phyloP scores from a whole-genome alignment of 129 eudicot species.

The sunflower (Helianthus annuus) region DNA sequence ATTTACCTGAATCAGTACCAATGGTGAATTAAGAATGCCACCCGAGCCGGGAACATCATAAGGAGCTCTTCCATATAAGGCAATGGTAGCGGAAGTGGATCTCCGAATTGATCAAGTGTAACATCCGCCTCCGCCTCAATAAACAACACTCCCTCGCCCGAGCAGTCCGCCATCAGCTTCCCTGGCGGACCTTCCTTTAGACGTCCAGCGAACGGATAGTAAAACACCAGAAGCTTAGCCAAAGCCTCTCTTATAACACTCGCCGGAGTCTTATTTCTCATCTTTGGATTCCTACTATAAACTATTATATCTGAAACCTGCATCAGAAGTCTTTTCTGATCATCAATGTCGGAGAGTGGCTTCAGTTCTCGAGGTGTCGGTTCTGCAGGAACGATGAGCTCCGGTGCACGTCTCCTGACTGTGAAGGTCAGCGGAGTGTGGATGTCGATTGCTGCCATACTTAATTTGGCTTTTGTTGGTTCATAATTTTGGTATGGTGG shows the following conservation, averaged over 20 bases:
- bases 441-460: constrained; percentile 1
- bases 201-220: constrained; percentile 31
- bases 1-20: constrained; percentile 24
- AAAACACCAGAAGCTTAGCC: constrained; percentile 25
- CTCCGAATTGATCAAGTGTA: constrained; percentile 19
- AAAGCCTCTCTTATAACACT: constrained; percentile 27
- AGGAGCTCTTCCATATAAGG: constrained; percentile 52
- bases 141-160: constrained; percentile 35
- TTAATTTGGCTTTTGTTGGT: not conserved
- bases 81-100: constrained; percentile 19
- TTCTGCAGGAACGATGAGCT: constrained; percentile 25
- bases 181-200: constrained; percentile 43
- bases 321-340: constrained; percentile 10
- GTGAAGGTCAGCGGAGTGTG: constrained; percentile 3
- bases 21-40: constrained; percentile 18
- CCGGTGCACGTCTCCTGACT: constrained; percentile 28
- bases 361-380: constrained; percentile 45
- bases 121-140: constrained; percentile 34
- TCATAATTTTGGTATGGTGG: not conserved
- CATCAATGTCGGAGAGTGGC: constrained; percentile 43
- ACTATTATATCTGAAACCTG: constrained; percentile 1
- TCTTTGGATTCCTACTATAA: constrained; percentile 16
- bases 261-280: constrained; percentile 24
- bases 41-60: constrained; percentile 38
- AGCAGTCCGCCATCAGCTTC: constrained; percentile 37